phyloP scores from a whole-genome alignment of 768 basidiomycete species.

The Coprinopsis sp. region DNA sequence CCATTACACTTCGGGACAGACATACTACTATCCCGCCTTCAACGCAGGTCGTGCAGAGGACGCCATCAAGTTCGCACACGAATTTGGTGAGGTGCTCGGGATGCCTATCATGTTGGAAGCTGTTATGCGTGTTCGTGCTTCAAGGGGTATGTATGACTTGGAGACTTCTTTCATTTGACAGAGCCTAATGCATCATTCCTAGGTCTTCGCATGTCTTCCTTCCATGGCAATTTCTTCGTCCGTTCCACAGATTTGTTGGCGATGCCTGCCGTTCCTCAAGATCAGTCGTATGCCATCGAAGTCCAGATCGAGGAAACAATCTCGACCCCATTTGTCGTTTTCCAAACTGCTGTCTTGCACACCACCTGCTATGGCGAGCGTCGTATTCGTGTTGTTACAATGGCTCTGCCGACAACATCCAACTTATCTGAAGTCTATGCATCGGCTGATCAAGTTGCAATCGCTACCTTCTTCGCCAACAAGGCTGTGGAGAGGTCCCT shows the following conservation, averaged over 20 bases:
- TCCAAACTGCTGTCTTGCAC: constrained; percentile 93
- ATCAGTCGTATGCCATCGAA: constrained; percentile 95
- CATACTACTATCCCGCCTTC: constrained; percentile 98
- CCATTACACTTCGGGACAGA: constrained; percentile 96
- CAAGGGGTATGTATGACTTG: constrained; percentile 54
- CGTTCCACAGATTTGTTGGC: constrained; percentile 95
- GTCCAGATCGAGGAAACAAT: constrained; percentile 94
- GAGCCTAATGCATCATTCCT: background rate
- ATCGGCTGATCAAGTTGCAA: constrained; percentile 84
- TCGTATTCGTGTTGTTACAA: constrained; percentile 86
- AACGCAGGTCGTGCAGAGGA: constrained; percentile 93
- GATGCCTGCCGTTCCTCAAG: constrained; percentile 94
- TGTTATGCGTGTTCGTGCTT: constrained; percentile 97
- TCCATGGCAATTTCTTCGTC: constrained; percentile 99
- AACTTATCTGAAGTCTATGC: constrained; percentile 87
- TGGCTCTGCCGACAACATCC: constrained; percentile 82
- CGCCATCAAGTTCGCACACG: constrained; percentile 96
- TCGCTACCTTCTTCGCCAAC: constrained; percentile 80
- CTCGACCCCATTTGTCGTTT: constrained; percentile 83
- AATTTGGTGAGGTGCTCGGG: constrained; percentile 89
- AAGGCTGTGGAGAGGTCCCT: constrained; percentile 90
- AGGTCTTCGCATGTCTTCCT: constrained; percentile 93
- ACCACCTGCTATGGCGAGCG: constrained; percentile 92
- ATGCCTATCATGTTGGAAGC: constrained; percentile 96
- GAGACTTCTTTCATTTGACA: constrained; percentile 1